Base-by-base conservation (phyloP, 2,329 filamentous ascomycete genomes). In the Trichoderma sp. region DNA sequence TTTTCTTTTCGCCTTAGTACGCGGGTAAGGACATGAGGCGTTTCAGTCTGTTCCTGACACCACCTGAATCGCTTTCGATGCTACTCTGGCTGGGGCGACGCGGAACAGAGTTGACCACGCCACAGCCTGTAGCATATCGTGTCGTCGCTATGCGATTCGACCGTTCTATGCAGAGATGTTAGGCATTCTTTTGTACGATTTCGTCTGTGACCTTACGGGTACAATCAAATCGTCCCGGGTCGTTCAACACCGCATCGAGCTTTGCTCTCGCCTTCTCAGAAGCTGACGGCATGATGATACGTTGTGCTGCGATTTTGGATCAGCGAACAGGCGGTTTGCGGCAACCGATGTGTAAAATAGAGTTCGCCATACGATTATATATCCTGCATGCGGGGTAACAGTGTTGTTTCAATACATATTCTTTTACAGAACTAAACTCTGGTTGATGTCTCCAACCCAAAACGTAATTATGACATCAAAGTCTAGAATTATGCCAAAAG, bases 391-490 rank as follows among this genome's bases (percentile, higher is more conserved):
- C 66, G 66, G 66, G 66, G 66, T 69, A 69, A 69, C 3, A 47
- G 28, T 7, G 57, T 18, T 39, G 53, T 32, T 51, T 69, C 66
- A 34, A 32, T 60, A 34, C 56, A 34, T 61, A 61, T 69, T 57
- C 36, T 68, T 7, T 61, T 58, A 68, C 3, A 68, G 21, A 61
- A 58, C 36, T 58, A 39, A 32, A 28, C 15, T 60, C 36, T 69
- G 26, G 47, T 34, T 15, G n/a, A 8, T 39, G 12, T 51, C 39
- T 32, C 11, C 24, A 57, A 18, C 24, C 53, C 34, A 2, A 28
- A 39, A 61, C 66, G 66, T 61, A 69, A 69, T 30, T 34, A 61
- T 69, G 66, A 69, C 66, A 69, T 69, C 66, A 69, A 51, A 51
- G 15, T 24, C 28, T 3, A 4, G 15, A 9, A 14, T 47, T 47